Evolutionary conservation across 2,329 filamentous ascomycete species (phyloP), one percentile per base, ranked within the genome.

Genomic region (Cordyceps pruinosa): DNA sequence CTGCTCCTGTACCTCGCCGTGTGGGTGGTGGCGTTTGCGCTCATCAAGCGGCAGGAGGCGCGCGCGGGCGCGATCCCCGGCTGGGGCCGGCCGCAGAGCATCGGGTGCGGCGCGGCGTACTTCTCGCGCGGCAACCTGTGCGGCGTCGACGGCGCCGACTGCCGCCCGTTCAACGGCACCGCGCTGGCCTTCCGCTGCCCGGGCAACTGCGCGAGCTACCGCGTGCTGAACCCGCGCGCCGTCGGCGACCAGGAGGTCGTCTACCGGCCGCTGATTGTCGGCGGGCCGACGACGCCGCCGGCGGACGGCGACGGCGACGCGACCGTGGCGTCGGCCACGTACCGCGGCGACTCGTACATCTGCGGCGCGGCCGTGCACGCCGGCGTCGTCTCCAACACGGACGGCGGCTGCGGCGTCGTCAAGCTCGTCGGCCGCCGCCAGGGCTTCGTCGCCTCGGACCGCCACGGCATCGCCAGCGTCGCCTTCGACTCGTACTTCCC

Each of bases 401-500:
- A 81, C 30, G 91, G 91, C 37, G 91, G 91, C 1, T 96, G 91
- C 64, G 91, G 91, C 58, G 89, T 95, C 3, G 81, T 94, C 32
- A 80, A 83, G 55, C 77, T 94, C 37, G 78, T 89, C 23, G 92
- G 92, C 23, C 79, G 85, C 56, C 81, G 84, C 57, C 74, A 79
- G 56, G 74, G 80, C 49, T 96, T 85, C 66, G 72, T 79, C 42
- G 78, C 81, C 42, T 85, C 86, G 10, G 80, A 82, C 48, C 78
- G 78, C n/a, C 78, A 95, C 66, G 89, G 87, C 53, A 90, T 97
- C 61, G 73, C 76, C 28, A 96, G 90, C 61, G 77, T 89, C 55
- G 80, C 73, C 5, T 99, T 99, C 68, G 83, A 91, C 61, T 93
- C 90, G 0, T 90, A 90, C 62, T 99, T 99, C 65, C 94, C 94